Evolutionary conservation across 768 basidiomycete species (phyloP).

Genomic region (Stropharia rugosoannulata): DNA sequence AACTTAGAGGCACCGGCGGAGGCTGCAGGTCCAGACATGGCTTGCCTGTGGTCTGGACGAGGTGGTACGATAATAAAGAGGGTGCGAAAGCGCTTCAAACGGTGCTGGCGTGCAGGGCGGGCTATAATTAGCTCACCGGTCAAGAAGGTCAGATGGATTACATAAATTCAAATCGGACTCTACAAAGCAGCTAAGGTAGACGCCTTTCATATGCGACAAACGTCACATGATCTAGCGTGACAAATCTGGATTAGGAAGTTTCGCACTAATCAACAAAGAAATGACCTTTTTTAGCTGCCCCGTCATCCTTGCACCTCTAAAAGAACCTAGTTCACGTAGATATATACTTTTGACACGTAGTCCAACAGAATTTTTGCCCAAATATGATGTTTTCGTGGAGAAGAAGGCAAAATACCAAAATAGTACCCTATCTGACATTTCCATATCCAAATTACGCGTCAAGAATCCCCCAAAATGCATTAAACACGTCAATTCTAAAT

Average conservation of each 20-base stretch:
- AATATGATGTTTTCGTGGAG: not conserved
- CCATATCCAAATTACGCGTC: too few species aligned
- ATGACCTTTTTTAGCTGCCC: not conserved
- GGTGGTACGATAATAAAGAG: too few species aligned
- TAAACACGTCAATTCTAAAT: too few species aligned
- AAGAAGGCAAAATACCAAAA: not conserved
- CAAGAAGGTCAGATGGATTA: not conserved
- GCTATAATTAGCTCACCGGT: too few species aligned
- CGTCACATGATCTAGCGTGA: not conserved
- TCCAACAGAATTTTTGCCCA: not conserved
- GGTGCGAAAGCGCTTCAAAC: too few species aligned
- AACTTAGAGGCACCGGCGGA: constrained; percentile 76
- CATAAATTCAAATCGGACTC: not conserved
- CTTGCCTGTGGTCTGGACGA: too few species aligned
- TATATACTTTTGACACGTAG: not conserved
- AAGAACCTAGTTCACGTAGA: not conserved
- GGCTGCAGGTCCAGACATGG: constrained; percentile 81
- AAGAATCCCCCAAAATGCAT: too few species aligned
- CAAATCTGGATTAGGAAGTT: not conserved
- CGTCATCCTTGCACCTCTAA: not conserved
- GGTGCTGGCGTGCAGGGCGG: too few species aligned
- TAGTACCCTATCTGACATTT: too few species aligned
- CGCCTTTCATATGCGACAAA: not conserved
- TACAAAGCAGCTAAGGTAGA: too few species aligned
- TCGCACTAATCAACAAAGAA: not conserved